Evolutionary conservation across 306 rosid genomes (phyloP).

Genomic region (Vigna radiata): DNA sequence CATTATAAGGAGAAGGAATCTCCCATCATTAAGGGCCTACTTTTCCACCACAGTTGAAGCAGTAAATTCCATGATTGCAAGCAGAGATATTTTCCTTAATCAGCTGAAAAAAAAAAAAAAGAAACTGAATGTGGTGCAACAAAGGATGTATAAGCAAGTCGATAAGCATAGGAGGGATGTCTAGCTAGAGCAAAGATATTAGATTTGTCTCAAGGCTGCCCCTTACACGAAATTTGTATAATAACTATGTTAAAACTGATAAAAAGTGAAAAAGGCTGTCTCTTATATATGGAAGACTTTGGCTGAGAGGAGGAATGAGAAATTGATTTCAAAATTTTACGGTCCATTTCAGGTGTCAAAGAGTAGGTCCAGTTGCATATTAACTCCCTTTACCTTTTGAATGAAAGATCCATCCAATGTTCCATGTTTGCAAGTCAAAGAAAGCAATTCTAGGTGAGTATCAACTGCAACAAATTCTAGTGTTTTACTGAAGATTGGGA

Average conservation of each 20-base stretch:
- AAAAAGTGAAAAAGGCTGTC: neutral
- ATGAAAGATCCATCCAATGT: neutral
- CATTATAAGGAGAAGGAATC: neutral
- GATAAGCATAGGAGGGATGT: neutral
- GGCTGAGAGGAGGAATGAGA: too few species aligned
- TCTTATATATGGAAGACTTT: neutral
- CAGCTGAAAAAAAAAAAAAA: neutral
- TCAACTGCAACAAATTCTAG: neutral
- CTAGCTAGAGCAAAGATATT: too few species aligned
- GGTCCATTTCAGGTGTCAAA: neutral
- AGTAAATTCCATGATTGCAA: neutral
- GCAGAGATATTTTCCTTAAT: neutral
- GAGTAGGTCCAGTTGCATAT: neutral
- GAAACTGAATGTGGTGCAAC: neutral
- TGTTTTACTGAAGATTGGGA: too few species aligned
- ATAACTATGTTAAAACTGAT: too few species aligned
- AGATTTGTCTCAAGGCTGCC: too few species aligned
- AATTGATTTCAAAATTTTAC: neutral
- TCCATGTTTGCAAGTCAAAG: neutral
- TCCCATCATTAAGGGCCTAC: neutral
- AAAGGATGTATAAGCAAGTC: neutral
- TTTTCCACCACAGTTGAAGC: neutral
- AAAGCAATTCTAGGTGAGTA: neutral
- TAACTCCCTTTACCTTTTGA: neutral
- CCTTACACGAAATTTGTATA: too few species aligned